Conservation (phyloP, 73 alveolate species). For the Symbiodinium natans region DNA sequence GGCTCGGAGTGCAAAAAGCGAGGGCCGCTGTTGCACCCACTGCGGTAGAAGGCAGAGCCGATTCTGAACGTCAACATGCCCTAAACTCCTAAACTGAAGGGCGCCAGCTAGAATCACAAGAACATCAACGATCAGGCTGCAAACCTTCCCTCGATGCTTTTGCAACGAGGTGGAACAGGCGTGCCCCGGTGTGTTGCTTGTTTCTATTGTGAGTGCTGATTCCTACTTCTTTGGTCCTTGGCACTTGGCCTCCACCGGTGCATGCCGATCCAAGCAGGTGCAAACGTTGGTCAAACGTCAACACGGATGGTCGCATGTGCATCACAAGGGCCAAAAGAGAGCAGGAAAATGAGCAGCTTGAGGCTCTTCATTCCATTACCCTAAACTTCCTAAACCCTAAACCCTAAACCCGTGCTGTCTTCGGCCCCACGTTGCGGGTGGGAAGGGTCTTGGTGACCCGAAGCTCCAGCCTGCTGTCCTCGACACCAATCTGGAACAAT, state of each 20-base stretch:
- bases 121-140: background rate
- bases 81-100: too few species aligned
- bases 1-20: background rate
- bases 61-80: background rate
- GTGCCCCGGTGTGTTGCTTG: background rate
- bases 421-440: too few species aligned
- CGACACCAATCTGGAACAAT: too few species aligned
- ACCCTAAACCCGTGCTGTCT: too few species aligned
- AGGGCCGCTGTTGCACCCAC: background rate
- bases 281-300: background rate
- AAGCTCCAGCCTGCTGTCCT: too few species aligned
- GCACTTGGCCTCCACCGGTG: background rate
- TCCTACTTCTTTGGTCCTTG: background rate
- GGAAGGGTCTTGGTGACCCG: too few species aligned
- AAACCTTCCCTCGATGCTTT: constrained; percentile 14
- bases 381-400: too few species aligned
- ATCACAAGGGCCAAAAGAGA: background rate
- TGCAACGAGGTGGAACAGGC: background rate
- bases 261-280: background rate
- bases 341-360: too few species aligned
- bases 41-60: background rate
- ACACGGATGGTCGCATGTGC: background rate
- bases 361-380: too few species aligned
- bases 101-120: too few species aligned
- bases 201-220: background rate